Evolutionary conservation across 2,329 filamentous ascomycete species (phyloP).

Genomic region (Colletotrichum sojae): DNA sequence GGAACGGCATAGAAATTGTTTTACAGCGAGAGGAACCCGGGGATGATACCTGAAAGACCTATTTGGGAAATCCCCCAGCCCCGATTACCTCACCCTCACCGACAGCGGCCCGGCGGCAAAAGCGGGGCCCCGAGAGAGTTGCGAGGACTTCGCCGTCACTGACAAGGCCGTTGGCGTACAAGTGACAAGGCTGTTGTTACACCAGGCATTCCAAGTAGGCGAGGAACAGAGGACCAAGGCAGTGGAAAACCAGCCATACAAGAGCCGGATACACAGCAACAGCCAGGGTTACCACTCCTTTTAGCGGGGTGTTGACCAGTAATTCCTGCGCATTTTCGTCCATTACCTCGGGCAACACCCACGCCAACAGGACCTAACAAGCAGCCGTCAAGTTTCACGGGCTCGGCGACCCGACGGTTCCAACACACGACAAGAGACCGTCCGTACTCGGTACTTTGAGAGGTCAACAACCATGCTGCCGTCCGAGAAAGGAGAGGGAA

Average conservation of each 20-base stretch:
- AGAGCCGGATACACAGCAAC: no score
- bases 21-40: conserved; percentile 26
- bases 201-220: no score
- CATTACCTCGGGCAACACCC: conserved; percentile 9
- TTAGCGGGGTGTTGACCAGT: no score
- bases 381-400: neutral
- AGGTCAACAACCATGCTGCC: no score
- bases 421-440: neutral
- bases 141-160: neutral
- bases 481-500: conserved; percentile 24
- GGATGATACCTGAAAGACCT: conserved; percentile 41
- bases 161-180: no score
- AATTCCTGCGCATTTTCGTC: conserved; percentile 11
- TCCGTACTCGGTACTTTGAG: no score
- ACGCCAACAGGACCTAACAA: neutral
- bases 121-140: conserved; percentile 26
- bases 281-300: no score
- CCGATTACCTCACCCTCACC: conserved; percentile 35
- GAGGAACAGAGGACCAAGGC: neutral
- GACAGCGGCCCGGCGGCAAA: conserved; percentile 38
- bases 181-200: no score
- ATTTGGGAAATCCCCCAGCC: conserved; percentile 36
- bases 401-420: neutral
- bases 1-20: conserved; percentile 25
- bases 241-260: conserved; percentile 11